A percentile compares a stretch with the other conserved stretches of the same genome.
Conservation (phyloP, 73 alveolate species). For the Effrenium voratum region DNA sequence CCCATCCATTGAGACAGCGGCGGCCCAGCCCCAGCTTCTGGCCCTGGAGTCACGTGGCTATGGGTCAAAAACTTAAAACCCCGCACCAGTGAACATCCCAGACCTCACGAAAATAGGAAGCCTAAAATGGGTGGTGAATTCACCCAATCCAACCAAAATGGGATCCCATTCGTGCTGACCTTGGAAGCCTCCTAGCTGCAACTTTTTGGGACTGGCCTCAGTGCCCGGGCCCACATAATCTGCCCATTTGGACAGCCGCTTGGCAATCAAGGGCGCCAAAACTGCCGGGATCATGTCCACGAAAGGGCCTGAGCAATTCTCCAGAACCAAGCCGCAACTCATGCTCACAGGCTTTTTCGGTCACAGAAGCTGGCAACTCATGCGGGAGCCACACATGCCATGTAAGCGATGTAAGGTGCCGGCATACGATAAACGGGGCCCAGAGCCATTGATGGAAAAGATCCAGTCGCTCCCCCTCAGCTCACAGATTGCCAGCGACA, state of each 20-base stretch:
- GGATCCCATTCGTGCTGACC: no score
- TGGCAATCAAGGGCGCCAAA: slow-evolving; percentile 70
- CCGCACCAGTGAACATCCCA: background rate
- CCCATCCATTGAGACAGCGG: background rate
- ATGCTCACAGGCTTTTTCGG: no score
- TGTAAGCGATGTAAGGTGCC: background rate
- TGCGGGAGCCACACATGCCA: background rate
- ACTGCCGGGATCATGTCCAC: slow-evolving; percentile 87
- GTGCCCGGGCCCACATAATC: background rate
- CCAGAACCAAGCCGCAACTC: background rate
- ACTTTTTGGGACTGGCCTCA: background rate
- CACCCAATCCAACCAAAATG: no score
- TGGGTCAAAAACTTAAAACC: background rate
- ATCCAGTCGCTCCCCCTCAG: slow-evolving; percentile 42
- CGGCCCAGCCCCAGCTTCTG: slow-evolving; percentile 7
- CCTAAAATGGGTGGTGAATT: no score
- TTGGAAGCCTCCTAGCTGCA: no score
- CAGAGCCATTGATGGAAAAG: slow-evolving; percentile 54
- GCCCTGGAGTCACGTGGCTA: no score
- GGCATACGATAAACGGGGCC: slow-evolving; percentile 63
- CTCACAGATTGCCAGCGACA: no score
- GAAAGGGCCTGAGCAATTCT: slow-evolving; percentile 44
- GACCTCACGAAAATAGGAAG: background rate
- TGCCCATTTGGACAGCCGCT: slow-evolving; percentile 78
- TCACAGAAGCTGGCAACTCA: background rate